Evolutionary conservation across 352 stramenopile genomes (phyloP).

Genomic region (Phytophthora agathidicida): DNA sequence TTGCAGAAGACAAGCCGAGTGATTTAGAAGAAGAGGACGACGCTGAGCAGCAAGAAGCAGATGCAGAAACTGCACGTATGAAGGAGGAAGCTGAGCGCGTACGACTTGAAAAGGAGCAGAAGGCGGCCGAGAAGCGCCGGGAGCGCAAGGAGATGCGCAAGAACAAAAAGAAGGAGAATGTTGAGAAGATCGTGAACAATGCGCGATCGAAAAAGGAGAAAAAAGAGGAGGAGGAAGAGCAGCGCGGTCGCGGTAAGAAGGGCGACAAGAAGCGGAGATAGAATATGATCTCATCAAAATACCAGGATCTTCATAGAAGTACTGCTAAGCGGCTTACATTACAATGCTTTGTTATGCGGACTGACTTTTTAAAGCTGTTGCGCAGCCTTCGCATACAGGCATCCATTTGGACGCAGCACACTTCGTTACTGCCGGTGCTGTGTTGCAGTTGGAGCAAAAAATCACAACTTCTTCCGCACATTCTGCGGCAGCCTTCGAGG

Average conservation of each 20-base stretch:
- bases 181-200: constrained; percentile 64
- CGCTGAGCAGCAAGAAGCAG: constrained; percentile 34
- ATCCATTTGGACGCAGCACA: constrained; percentile 88
- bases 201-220: constrained; percentile 51
- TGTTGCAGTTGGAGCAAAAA: constrained; percentile 69
- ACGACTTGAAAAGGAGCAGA: constrained; percentile 75
- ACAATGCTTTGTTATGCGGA: constrained; percentile 10
- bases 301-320: constrained; percentile 5
- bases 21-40: constrained; percentile 7
- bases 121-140: constrained; percentile 76
- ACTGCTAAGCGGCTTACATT: constrained; percentile 4
- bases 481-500: constrained; percentile 4
- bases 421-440: constrained; percentile 65
- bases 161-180: constrained; percentile 79
- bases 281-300: constrained; percentile 8
- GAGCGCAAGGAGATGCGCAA: constrained; percentile 87
- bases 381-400: constrained; percentile 74
- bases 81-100: constrained; percentile 50
- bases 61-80: constrained; percentile 40
- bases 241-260: constrained; percentile 45
- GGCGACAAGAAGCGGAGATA: constrained; percentile 40
- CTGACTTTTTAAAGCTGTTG: constrained; percentile 46
- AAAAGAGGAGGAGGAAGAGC: constrained; percentile 40
- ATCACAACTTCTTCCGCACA: constrained; percentile 52
- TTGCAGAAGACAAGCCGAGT: constrained; percentile 12